Evolutionary conservation across 345 rosid species (phyloP).

Genomic region (Hevea brasiliensis): DNA sequence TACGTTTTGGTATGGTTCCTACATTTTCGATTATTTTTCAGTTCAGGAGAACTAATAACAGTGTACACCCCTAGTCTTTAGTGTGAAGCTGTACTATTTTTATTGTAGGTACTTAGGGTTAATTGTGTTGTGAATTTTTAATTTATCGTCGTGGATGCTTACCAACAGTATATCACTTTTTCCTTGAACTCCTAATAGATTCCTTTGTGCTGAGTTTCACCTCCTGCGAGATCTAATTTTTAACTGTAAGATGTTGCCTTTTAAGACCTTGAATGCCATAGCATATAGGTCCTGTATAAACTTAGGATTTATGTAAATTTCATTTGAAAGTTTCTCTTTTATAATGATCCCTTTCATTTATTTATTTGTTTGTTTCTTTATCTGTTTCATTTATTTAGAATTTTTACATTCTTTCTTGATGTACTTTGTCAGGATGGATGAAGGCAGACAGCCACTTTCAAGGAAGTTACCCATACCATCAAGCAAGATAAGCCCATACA

Average conservation of each 20-base stretch:
- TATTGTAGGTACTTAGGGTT: too few relatives aligned
- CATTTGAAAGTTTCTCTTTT: background rate
- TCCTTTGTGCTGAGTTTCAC: too few relatives aligned
- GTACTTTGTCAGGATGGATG: conserved; percentile 87
- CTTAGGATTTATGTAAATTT: background rate
- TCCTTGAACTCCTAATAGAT: too few relatives aligned
- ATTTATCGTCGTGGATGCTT: too few relatives aligned
- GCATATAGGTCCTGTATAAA: background rate
- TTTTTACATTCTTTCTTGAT: conserved; percentile 14
- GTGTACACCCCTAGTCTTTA: too few relatives aligned
- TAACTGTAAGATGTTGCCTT: background rate
- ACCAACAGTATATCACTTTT: too few relatives aligned
- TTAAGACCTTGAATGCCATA: background rate
- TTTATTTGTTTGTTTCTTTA: background rate
- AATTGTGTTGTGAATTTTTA: too few relatives aligned
- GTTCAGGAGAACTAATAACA: too few relatives aligned
- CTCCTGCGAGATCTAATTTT: too few relatives aligned
- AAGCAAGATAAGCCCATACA: conserved; percentile 95
- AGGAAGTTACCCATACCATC: conserved; percentile 91
- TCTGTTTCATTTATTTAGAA: conserved; percentile 3
- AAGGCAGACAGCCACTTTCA: conserved; percentile 98
- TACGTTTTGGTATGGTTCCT: too few relatives aligned
- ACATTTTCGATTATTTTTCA: too few relatives aligned
- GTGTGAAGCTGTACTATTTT: too few relatives aligned
- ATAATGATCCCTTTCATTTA: background rate